A percentile compares a stretch with the other conserved stretches of the same genome.
These are phyloP conservation scores for Geotrichum phurueaensis DNA, from an alignment of 1,139 yeast species.

Conservation along the genomic window DNA sequence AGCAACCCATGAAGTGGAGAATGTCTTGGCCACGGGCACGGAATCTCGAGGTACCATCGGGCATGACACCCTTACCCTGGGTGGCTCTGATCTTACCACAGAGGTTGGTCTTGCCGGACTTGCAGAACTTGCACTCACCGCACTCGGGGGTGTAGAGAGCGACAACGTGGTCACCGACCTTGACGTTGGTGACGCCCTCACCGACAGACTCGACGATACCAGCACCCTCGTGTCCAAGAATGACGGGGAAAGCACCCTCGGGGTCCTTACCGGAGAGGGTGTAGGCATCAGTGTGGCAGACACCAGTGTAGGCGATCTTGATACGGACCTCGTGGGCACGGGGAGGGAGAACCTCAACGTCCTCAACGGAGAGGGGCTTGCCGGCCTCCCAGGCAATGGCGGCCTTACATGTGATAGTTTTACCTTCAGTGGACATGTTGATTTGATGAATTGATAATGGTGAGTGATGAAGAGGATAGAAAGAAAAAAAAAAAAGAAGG, in stretches of 20 bases:
- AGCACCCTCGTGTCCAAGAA: constrained; percentile 96
- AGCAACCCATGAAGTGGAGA: constrained; percentile 94
- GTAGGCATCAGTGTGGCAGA: constrained; percentile 97
- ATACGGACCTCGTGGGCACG: constrained; percentile 96
- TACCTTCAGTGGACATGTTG: constrained; percentile 26
- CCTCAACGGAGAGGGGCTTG: constrained; percentile 76
- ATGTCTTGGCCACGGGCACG: constrained; percentile 63
- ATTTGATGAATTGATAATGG: neutral
- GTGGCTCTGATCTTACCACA: constrained; percentile 89
- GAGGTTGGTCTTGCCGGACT: constrained; percentile 89
- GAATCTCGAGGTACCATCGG: constrained; percentile 92
- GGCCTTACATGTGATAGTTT: constrained; percentile 85
- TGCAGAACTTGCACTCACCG: constrained; percentile 89
- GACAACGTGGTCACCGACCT: constrained; percentile 84
- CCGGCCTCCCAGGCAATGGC: constrained; percentile 97
- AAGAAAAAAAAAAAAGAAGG: neutral
- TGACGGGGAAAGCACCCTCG: constrained; percentile 84
- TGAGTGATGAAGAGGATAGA: neutral
- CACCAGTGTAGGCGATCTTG: constrained; percentile 81
- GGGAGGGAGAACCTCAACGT: constrained; percentile 86
- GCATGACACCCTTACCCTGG: constrained; percentile 89
- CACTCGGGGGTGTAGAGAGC: constrained; percentile 97
- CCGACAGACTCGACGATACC: constrained; percentile 92
- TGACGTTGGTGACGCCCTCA: constrained; percentile 83
- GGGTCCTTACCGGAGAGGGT: constrained; percentile 92